These are phyloP conservation scores for Dunaliella salina DNA, from an alignment of 163 green algal genomes.

Conservation along the genomic window DNA sequence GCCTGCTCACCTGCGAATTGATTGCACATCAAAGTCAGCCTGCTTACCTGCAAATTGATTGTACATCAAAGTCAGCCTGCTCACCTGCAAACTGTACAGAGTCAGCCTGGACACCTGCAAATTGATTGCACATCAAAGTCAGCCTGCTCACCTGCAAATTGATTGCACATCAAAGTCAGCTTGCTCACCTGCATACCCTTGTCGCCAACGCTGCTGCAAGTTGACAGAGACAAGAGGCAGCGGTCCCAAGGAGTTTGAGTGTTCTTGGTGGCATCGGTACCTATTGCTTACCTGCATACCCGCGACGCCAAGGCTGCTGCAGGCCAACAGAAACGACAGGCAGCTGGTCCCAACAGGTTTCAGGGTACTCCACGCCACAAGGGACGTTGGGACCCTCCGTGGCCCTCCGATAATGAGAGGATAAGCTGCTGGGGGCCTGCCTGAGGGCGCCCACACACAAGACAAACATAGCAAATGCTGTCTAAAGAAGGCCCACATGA, in stretches of 20 bases:
- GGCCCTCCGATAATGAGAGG: neutral
- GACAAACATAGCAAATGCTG: neutral
- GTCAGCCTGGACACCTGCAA: too few species aligned
- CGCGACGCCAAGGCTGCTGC: neutral
- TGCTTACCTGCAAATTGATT: neutral
- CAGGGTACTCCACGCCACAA: neutral
- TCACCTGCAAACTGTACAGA: neutral
- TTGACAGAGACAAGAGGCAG: neutral
- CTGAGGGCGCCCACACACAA: neutral
- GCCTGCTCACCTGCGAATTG: too few species aligned
- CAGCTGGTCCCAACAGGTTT: neutral
- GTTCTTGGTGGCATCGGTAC: too few species aligned
- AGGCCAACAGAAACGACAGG: slow-evolving; percentile 2
- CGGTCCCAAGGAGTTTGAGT: neutral
- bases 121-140: too few species aligned
- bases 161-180: too few species aligned
- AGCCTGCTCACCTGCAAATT: too few species aligned
- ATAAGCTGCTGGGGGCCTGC: neutral
- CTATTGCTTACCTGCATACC: neutral
- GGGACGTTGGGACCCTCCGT: too few species aligned
- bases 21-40: too few species aligned
- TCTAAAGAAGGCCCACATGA: too few species aligned
- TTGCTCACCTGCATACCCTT: neutral
- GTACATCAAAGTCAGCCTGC: too few species aligned
- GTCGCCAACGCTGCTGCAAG: neutral